Base-by-base conservation (phyloP, 805 yeast species). In the Starmerella kuoi region DNA sequence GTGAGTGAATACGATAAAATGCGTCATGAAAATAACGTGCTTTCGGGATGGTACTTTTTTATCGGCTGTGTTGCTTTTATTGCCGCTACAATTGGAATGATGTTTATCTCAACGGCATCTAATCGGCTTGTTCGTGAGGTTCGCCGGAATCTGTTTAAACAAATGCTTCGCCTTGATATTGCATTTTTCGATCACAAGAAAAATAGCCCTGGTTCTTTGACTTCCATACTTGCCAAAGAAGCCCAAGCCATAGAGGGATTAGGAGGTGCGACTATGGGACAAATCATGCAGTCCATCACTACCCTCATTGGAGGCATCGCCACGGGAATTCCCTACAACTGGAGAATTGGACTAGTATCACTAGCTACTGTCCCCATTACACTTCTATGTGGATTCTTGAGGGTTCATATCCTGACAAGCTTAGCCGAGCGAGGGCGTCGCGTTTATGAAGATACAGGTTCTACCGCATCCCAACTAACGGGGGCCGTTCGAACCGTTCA, bases 191-290 rank as follows among this genome's bases (percentile, higher is more conserved):
- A 64, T 39, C 50, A 50, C 36, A 61, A 57, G 17, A 57, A 57
- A 31, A 61, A 63, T 44, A 50, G 63, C 14, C 57, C 67, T 8
- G 68, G 68, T 33, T 50, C 66, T 1, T 52, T 64, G 15, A 60
- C 65, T 3, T 49, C 66, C 1, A 56, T 61, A 22, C 49, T 64
- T 14, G 64, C 67, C 35, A 63, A 60, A 38, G 67, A 64, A 38
- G 67, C 65, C 7, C 62, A 61, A 41, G 58, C 61, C 18, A 60
- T 62, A 12, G 61, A 63, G 34, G 67, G 67, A 23, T 50, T 63
- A 4, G 64, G 65, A 12, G 68, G 68, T 18, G 62, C 66, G 5
- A 63, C 67, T 1, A 50, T 63, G 35, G 67, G 66, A 6, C 67
- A 63, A 45, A 57, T 63, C 37, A 46, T 62, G 46, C 55, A 57